phyloP scores from a whole-genome alignment of 306 rosid species.

The Urtica urens region DNA sequence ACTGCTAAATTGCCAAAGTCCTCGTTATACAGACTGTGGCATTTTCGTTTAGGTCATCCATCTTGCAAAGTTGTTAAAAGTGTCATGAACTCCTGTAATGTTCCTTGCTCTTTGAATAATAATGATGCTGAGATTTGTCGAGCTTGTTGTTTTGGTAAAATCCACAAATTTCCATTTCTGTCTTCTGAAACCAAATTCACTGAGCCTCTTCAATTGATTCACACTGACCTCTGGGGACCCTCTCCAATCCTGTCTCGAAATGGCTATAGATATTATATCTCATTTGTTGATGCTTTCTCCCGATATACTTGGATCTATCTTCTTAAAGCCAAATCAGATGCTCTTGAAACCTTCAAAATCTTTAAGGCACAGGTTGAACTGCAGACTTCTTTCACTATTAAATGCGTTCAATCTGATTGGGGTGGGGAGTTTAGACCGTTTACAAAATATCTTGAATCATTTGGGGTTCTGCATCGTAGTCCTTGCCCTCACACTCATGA shows the following conservation, averaged over 20 bases:
- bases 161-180: background rate
- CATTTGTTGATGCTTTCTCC: background rate
- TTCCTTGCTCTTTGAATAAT: background rate
- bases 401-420: background rate
- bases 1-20: too few species aligned
- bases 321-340: background rate
- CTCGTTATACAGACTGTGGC: background rate
- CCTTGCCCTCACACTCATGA: background rate
- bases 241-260: background rate
- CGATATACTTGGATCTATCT: background rate
- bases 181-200: background rate
- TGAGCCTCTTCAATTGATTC: background rate
- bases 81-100: background rate
- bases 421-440: background rate
- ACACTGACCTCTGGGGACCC: background rate
- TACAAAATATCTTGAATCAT: background rate
- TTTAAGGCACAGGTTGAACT: background rate
- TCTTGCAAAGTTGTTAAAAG: background rate
- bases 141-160: background rate
- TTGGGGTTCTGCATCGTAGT: background rate
- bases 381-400: background rate
- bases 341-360: background rate
- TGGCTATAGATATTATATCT: background rate
- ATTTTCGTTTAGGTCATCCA: background rate
- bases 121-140: background rate